These are phyloP conservation scores for Penicillium paxilli DNA, from an alignment of 495 filamentous ascomycete genomes.

Conservation along the genomic window DNA sequence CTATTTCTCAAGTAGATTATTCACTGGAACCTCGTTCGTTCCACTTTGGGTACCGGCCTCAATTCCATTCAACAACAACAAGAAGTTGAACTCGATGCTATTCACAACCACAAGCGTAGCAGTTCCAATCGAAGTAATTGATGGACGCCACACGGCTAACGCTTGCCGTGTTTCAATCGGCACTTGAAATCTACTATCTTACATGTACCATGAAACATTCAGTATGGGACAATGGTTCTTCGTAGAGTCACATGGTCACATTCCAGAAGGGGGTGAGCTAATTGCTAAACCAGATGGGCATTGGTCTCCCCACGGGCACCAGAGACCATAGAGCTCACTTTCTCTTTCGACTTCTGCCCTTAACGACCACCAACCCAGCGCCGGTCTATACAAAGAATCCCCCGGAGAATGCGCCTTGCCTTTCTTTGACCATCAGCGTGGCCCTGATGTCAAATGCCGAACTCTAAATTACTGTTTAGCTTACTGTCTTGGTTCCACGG, in stretches of 20 bases:
- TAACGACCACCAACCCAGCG: not conserved
- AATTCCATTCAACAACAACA: no score
- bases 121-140: not conserved
- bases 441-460: not conserved
- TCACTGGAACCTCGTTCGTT: no score
- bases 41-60: no score
- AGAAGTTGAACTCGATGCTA: no score
- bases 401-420: conserved; percentile 22
- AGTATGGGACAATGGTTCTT: not conserved
- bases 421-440: conserved; percentile 5
- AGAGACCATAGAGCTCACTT: not conserved
- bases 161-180: not conserved
- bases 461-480: not conserved
- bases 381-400: conserved; percentile 2
- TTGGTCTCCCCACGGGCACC: not conserved
- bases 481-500: not conserved
- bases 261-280: conserved; percentile 10
- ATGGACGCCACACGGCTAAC: not conserved
- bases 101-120: no score
- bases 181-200: not conserved
- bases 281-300: not conserved
- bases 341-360: not conserved
- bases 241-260: conserved; percentile 12
- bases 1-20: no score
- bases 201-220: not conserved